These are phyloP conservation scores for Termitomyces eurrhizus DNA, from an alignment of 768 basidiomycete species.

Conservation along the genomic window DNA sequence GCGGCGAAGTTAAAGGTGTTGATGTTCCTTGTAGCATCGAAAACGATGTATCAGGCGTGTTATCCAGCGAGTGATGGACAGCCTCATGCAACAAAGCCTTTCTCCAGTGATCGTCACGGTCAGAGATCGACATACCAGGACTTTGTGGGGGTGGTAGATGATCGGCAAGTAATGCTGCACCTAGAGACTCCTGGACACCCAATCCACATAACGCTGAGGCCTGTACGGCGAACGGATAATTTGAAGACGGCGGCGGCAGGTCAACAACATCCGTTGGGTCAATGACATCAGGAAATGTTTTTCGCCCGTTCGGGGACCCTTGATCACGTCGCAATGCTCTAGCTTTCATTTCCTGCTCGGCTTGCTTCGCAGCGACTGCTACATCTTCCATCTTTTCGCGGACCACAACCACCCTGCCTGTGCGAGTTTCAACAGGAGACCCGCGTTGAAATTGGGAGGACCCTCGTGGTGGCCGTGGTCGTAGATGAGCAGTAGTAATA, in stretches of 20 bases:
- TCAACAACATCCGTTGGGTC: slow-evolving; percentile 87
- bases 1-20: slow-evolving; percentile 37
- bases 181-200: slow-evolving; percentile 70
- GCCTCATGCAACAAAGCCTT: slow-evolving; percentile 73
- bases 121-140: slow-evolving; percentile 52
- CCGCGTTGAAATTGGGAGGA: slow-evolving; percentile 31
- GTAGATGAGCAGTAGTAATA: slow-evolving; percentile 40
- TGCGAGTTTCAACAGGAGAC: slow-evolving; percentile 30
- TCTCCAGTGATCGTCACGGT: slow-evolving; percentile 69
- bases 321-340: slow-evolving; percentile 47
- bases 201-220: slow-evolving; percentile 70
- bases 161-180: slow-evolving; percentile 73
- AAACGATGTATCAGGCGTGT: slow-evolving; percentile 41
- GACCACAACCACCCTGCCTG: slow-evolving; percentile 74
- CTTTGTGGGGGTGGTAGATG: slow-evolving; percentile 62
- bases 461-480: slow-evolving; percentile 30
- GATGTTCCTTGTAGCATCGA: slow-evolving; percentile 32
- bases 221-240: slow-evolving; percentile 72
- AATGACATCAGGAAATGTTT: slow-evolving; percentile 53
- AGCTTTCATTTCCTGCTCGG: slow-evolving; percentile 65
- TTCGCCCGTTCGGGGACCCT: slow-evolving; percentile 34
- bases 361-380: slow-evolving; percentile 65
- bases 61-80: slow-evolving; percentile 68
- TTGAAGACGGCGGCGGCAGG: slow-evolving; percentile 63
- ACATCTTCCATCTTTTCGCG: slow-evolving; percentile 78